Base-by-base conservation (phyloP, 306 rosid species). In the Trichosanthes truncata region DNA sequence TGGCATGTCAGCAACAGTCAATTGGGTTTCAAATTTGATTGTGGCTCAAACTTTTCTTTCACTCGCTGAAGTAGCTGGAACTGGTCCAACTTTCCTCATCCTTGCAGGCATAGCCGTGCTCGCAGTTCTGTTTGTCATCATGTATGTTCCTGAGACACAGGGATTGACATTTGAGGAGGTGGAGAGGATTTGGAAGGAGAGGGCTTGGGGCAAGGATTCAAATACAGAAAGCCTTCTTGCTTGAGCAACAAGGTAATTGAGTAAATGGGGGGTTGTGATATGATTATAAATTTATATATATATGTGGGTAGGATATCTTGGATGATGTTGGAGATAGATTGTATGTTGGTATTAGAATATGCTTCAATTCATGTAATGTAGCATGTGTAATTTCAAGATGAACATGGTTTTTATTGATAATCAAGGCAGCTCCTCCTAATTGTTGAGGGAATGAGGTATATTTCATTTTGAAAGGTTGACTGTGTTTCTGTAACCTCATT, bases 121-220 rank as follows among this genome's bases (percentile, higher is more conserved):
- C 25, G 98, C 97, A 0, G 85, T 94, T 82, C 12, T 85, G 1
- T 94, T 94, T 82, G 97, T 94, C 85, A 6, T 80, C 26, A 6
- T 82, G 25, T 82, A 77, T 23, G 85, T 94, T 77, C 98, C 98
- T 2, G 98, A 94, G 84, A 94, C 98, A 20, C 87, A 94, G 78
- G 98, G 98, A 29, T 83, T 94, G 83, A 87, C 96, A 14, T 94
- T 94, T 81, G 96, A 92, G 90, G 98, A 94, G 83, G 97, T 94
- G 81, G 98, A 89, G 84, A 68, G 59, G 76, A 83, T 94, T 61
- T 94, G 98, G 98, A 94, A 89, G 86, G 86, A 87, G 78, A 94
- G 87, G 80, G 98, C 97, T 73, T 80, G 90, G 88, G 92, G 96
- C 45, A 83, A 80, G 41, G 84, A 81, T 82, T 74, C 80, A 11